Base-by-base conservation (phyloP, 805 yeast genomes). In the Ogataea philodendri region DNA sequence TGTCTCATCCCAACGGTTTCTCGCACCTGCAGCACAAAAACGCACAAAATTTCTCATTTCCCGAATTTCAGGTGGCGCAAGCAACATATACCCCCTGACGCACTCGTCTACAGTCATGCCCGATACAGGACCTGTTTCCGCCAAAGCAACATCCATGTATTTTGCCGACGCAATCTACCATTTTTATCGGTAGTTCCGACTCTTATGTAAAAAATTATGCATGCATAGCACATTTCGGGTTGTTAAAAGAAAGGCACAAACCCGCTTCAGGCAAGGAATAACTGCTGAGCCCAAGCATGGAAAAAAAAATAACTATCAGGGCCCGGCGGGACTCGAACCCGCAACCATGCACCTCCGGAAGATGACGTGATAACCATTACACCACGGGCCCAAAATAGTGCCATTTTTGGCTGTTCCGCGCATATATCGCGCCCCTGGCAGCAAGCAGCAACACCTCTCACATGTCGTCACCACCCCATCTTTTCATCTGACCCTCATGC, bases 311-410 rank as follows among this genome's bases (percentile, higher is more conserved):
- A 45, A 41, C 39, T 30, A 22, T 23, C 7, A 52, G 57, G 46
- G 54, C 81, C 70, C 67, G 78, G 80, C 79, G 80, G 81, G 82
- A 76, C 78, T 76, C 81, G 82, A 76, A 76, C 82, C 79, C 82
- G 78, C 81, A 75, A 76, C 76, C 82, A 52, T 51, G 46, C 49
- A 53, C 57, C 59, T 54, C 81, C 82, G 82, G 82, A 76, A 67
- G 72, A 72, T 73, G 69, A 74, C 73, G 76, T 80, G 81, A 73
- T 76, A 73, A 76, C 81, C 82, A 74, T 75, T 76, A 74, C 81
- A 80, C 82, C 81, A 76, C 79, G 67, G 69, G 79, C 76, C 78
- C 79, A 27, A 43, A 35, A 34, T 41, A 41, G 43, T 37, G 30
- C 37, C 29, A 25, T 26, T 28, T 37, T 45, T 35, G 16, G 23